Evolutionary conservation across 2,329 filamentous ascomycete species (phyloP).

Genomic region (Dactylonectria macrodidyma): DNA sequence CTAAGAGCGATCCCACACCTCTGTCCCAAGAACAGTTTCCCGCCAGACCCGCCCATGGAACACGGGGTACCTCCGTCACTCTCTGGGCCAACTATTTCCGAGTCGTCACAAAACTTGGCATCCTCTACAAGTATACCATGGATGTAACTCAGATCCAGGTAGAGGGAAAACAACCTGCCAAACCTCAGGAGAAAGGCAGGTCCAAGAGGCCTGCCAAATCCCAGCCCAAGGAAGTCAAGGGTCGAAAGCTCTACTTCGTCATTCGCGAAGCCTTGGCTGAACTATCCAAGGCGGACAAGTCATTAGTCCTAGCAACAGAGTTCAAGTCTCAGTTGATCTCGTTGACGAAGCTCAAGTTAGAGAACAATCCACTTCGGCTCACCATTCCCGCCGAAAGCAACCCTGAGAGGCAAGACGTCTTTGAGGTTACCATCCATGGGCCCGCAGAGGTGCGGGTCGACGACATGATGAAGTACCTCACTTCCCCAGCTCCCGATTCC

Average conservation of each 20-base stretch:
- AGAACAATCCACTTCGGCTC: conserved; percentile 53
- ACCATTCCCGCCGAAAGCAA: conserved; percentile 52
- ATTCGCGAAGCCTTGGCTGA: conserved; percentile 56
- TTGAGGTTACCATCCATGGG: conserved; percentile 59
- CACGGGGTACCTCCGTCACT: conserved; percentile 56
- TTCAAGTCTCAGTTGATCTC: conserved; percentile 66
- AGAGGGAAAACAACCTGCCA: conserved; percentile 15
- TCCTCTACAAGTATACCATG: conserved; percentile 63
- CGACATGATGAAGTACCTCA: conserved; percentile 61
- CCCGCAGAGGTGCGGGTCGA: conserved; percentile 57
- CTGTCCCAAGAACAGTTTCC: conserved; percentile 55
- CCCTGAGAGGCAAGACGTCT: conserved; percentile 51
- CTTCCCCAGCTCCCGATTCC: conserved; percentile 57
- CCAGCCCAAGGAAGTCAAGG: conserved; percentile 54
- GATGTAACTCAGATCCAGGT: conserved; percentile 49
- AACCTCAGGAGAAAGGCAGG: conserved; percentile 27
- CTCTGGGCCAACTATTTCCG: conserved; percentile 71
- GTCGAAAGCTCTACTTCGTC: conserved; percentile 60
- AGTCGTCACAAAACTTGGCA: conserved; percentile 55
- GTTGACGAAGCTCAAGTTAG: conserved; percentile 53
- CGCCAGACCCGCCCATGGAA: conserved; percentile 65
- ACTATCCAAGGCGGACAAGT: conserved; percentile 51
- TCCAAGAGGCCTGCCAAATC: conserved; percentile 16
- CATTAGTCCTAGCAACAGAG: conserved; percentile 60
- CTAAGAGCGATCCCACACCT: conserved; percentile 29